These are phyloP conservation scores for Aspergillus floridensis DNA, from an alignment of 2,329 filamentous ascomycete genomes.

Conservation along the genomic window DNA sequence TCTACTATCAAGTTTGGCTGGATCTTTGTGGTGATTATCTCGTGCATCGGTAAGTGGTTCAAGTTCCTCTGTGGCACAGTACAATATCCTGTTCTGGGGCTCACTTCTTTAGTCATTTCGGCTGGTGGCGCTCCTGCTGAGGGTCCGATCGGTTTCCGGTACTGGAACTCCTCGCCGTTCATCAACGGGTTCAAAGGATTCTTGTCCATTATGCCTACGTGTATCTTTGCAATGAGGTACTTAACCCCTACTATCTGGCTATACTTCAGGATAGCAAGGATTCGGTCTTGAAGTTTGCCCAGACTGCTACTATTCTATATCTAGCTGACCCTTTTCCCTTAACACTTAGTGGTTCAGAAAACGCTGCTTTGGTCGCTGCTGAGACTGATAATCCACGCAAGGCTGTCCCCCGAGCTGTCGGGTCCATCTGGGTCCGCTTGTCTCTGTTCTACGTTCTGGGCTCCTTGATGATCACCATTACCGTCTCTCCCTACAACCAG, in stretches of 20 bases:
- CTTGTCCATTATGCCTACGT: conserved; percentile 37
- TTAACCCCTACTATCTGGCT: too few species aligned
- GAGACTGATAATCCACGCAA: conserved; percentile 46
- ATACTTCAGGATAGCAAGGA: too few species aligned
- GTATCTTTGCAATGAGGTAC: conserved; percentile 36
- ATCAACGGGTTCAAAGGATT: conserved; percentile 48
- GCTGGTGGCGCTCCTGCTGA: conserved; percentile 45
- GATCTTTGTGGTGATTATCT: conserved; percentile 51
- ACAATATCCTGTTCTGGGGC: neutral
- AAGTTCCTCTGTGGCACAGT: neutral
- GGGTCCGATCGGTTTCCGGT: conserved; percentile 44
- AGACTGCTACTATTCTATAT: too few species aligned
- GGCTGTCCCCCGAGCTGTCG: conserved; percentile 46
- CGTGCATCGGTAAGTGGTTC: conserved; percentile 32
- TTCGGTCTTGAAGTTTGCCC: too few species aligned
- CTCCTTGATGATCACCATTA: conserved; percentile 47
- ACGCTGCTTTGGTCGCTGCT: conserved; percentile 44
- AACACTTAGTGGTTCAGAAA: conserved; percentile 39
- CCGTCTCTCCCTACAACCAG: conserved; percentile 40
- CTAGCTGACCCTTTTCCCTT: too few species aligned
- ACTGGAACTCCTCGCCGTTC: conserved; percentile 46
- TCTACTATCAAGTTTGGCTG: conserved; percentile 49
- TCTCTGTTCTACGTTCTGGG: conserved; percentile 48
- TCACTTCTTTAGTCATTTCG: conserved; percentile 37
- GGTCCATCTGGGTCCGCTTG: conserved; percentile 48